Evolutionary conservation across 1,139 yeast species (phyloP), one percentile per base, ranked within the genome.

Genomic region (Saccharomyces hybrid): DNA sequence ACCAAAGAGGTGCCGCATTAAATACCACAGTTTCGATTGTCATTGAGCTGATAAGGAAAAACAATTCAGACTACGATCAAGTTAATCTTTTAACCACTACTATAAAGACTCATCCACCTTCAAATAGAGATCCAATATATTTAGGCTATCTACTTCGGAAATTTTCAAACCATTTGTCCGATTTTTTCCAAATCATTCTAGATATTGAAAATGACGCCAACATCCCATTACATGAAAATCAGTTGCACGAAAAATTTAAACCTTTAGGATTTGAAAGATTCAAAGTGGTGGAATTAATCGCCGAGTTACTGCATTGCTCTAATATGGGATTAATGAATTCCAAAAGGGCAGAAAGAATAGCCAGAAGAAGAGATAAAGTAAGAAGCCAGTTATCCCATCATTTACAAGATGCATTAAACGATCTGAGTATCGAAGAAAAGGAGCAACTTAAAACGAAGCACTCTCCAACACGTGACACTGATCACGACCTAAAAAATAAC

Each of bases 181-280:
- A 60, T 31, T 86, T 93, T 68, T 82, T 82, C 56, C 73, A 70
- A 32, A 64, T 68, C 6, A 60, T 66, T 23, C 34, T 52, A 20
- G 64, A 65, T 38, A 59, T 61, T 46, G 64, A 62, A 31, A 50
- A 51, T 14, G 59, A 57, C 50, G 52, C 51, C 4, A 31, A 47
- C 2, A 49, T 55, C 14, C 57, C 60, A 25, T 49, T 55, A 32
- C 46, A 62, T 34, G 57, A 58, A 49, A 69, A 68, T 49, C 70
- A 69, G 53, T 49, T 70, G 32, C 62, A 66, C 32, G 66, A 68
- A 53, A 50, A 49, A 9, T 67, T 59, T 42, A 95, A 88, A 71
- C 99, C 99, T 0, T 75, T 93, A 46, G 99, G 99, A 0, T 91
- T 91, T 71, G 98, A 93, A 73, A 78, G 98, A 62, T 93, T 95